phyloP scores from a whole-genome alignment of 805 yeast genomes.

The Lipomyces anomalus region DNA sequence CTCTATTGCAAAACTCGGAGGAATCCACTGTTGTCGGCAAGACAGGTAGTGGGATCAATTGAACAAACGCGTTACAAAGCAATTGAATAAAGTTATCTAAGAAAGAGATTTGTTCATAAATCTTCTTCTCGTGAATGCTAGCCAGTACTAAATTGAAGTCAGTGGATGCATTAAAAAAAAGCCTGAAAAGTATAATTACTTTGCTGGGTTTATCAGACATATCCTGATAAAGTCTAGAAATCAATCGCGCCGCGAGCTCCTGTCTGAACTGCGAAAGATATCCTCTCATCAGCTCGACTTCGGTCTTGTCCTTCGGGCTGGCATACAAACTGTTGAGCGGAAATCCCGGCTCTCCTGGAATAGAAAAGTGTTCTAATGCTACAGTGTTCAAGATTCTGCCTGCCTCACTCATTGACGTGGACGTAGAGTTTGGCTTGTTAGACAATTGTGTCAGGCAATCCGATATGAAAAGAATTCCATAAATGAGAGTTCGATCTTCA shows the following conservation, averaged over 20 bases:
- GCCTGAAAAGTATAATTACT: slow-evolving; percentile 13
- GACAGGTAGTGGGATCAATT: no score
- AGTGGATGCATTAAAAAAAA: not conserved
- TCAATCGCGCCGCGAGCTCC: slow-evolving; percentile 76
- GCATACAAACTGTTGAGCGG: slow-evolving; percentile 77
- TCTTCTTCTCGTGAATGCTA: slow-evolving; percentile 89
- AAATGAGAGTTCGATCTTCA: slow-evolving; percentile 85
- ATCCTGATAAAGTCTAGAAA: slow-evolving; percentile 60
- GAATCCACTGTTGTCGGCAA: no score
- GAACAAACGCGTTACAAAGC: no score
- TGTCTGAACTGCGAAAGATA: slow-evolving; percentile 93
- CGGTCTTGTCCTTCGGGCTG: slow-evolving; percentile 68
- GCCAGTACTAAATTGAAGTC: slow-evolving; percentile 55
- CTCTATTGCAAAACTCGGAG: no score
- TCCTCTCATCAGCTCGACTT: slow-evolving; percentile 69
- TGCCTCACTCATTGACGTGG: slow-evolving; percentile 32
- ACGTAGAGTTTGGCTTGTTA: slow-evolving; percentile 36
- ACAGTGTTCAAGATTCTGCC: slow-evolving; percentile 62
- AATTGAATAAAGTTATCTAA: not conserved
- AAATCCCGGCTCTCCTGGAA: slow-evolving; percentile 95
- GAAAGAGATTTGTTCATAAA: slow-evolving; percentile 88
- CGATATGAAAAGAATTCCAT: slow-evolving; percentile 84
- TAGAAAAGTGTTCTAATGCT: slow-evolving; percentile 77
- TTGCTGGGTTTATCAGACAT: slow-evolving; percentile 61
- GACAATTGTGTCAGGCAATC: slow-evolving; percentile 71